phyloP scores from a whole-genome alignment of 495 filamentous ascomycete species.

The Hypoxylon subgilvum region DNA sequence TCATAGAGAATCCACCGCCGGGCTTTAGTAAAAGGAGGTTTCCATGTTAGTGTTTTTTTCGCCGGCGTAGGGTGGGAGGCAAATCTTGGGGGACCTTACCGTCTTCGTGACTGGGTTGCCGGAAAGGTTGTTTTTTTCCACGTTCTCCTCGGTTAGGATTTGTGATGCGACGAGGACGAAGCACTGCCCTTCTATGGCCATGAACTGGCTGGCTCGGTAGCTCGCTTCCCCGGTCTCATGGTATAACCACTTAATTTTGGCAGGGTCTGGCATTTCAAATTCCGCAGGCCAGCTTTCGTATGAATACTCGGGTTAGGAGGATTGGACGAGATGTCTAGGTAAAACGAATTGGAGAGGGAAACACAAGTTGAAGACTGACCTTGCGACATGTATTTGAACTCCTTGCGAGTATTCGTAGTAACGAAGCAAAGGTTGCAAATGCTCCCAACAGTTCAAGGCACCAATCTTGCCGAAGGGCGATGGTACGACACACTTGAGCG shows the following conservation, averaged over 20 bases:
- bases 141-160: constrained; percentile 49
- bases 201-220: constrained; percentile 46
- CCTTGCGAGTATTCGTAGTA: constrained; percentile 59
- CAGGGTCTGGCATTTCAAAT: constrained; percentile 44
- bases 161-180: constrained; percentile 59
- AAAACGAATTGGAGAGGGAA: neutral
- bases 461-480: constrained; percentile 56
- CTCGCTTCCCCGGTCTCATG: constrained; percentile 44
- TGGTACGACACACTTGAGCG: constrained; percentile 52
- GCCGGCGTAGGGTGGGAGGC: neutral
- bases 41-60: constrained; percentile 23
- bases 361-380: constrained; percentile 51
- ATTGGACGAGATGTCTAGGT: too few species aligned
- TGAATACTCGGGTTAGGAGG: constrained; percentile 9
- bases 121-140: constrained; percentile 44
- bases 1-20: constrained; percentile 57
- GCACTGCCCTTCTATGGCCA: constrained; percentile 59
- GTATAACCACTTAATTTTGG: constrained; percentile 43
- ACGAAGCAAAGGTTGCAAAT: constrained; percentile 64
- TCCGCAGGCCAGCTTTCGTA: constrained; percentile 43
- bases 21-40: constrained; percentile 36
- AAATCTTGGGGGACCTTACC: constrained; percentile 23
- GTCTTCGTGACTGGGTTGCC: constrained; percentile 45
- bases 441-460: constrained; percentile 62
- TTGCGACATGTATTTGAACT: constrained; percentile 63